Base-by-base conservation (phyloP, 2,329 filamentous ascomycete genomes). In the Aureobasidium lini region DNA sequence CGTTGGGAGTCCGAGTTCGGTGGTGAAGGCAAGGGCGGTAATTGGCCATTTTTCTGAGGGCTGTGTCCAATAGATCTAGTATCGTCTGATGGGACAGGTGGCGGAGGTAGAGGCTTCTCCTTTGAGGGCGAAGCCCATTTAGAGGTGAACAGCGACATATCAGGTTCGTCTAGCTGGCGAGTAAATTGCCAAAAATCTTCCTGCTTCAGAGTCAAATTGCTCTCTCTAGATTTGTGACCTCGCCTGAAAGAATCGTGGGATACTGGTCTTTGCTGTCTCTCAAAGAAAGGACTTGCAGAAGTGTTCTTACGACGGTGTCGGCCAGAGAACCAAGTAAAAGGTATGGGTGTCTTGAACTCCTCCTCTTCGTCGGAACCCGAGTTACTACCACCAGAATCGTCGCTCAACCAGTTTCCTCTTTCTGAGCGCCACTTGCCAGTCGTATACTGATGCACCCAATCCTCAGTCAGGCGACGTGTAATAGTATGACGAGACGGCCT, bases 381-480 rank as follows among this genome's bases (percentile, higher is more conserved):
- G 8, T 46, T 37, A 71, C 87, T 90, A 67, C 83, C 83, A 69
- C 83, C 83, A 28, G 83, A 82, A 62, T 85, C 82, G 81, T 95
- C 90, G 71, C 89, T 95, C 65, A 91, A 80, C 90, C 90, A 95
- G 73, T 90, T 87, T 62, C 84, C 84, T 64, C 84, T 83, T 70
- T 94, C 89, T 87, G 84, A 64, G 83, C 82, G n/a, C 86, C 82
- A n/a, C 89, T 44, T 56, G 44, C 59, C 59, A 44, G 50, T 57
- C 11, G 42, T 85, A 69, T 92, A 90, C 62, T 89, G 87, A 62
- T 88, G 87, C 65, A 94, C 90, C 89, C 89, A 93, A 76, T 91
- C 88, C 72, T 92, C 87, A 0, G 88, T 90, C 57, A 81, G 61
- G 86, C 84, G 64, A 79, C 77, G 15, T 79, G 76, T 59, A 81